phyloP scores from a whole-genome alignment of 768 basidiomycete genomes.

The Agrocybe pediades region DNA sequence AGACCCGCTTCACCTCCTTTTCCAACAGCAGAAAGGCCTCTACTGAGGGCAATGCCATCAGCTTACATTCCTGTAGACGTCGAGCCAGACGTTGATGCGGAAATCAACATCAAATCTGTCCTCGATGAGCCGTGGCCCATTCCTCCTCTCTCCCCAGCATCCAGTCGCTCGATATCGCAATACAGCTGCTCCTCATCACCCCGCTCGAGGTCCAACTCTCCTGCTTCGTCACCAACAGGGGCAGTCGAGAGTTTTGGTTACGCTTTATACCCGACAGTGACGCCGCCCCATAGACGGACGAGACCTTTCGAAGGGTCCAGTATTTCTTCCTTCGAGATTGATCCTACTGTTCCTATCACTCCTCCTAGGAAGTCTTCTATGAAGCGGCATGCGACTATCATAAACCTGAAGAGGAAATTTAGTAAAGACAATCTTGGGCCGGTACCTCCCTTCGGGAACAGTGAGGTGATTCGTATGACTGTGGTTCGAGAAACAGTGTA shows the following conservation, averaged over 20 bases:
- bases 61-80: conserved; percentile 28
- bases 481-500: conserved; percentile 42
- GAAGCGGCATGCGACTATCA: conserved; percentile 25
- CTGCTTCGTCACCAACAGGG: conserved; percentile 13
- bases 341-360: conserved; percentile 6
- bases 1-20: background rate
- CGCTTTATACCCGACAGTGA: conserved; percentile 19
- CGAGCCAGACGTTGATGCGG: conserved; percentile 26
- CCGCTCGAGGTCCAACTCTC: conserved; percentile 22
- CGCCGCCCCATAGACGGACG: conserved; percentile 17
- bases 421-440: conserved; percentile 26
- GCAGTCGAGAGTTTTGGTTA: conserved; percentile 21
- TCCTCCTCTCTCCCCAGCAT: conserved; percentile 27
- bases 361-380: conserved; percentile 15
- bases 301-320: conserved; percentile 34
- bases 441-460: conserved; percentile 9
- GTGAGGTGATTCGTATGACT: conserved; percentile 44
- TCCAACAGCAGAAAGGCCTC: background rate
- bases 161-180: conserved; percentile 15
- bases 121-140: conserved; percentile 43
- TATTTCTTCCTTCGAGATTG: conserved; percentile 25
- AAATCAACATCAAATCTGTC: conserved; percentile 39
- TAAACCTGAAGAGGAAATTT: conserved; percentile 26
- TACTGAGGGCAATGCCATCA: background rate
- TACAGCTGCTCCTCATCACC: conserved; percentile 3